Conservation (phyloP, 805 yeast genomes). For the Naumovozyma castellii region DNA sequence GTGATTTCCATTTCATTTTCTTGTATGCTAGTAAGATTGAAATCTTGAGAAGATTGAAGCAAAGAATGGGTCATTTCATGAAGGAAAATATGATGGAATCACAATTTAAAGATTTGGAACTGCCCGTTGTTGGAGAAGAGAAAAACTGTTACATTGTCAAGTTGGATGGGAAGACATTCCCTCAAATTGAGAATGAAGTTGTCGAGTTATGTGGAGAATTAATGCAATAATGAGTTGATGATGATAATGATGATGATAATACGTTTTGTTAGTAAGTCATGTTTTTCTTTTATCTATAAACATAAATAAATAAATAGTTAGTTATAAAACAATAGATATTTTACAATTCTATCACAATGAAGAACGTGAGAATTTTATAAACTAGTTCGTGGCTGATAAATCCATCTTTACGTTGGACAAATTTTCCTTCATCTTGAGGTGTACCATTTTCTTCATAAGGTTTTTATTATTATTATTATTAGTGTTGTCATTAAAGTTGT, state of each 20-base stretch:
- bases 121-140: slow-evolving; percentile 42
- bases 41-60: slow-evolving; percentile 48
- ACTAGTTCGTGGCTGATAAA: not conserved
- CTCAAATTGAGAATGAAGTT: slow-evolving; percentile 18
- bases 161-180: slow-evolving; percentile 20
- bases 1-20: slow-evolving; percentile 52
- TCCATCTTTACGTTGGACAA: not conserved
- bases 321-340: too few relatives aligned
- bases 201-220: slow-evolving; percentile 2
- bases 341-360: too few relatives aligned
- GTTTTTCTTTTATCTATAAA: too few relatives aligned
- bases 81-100: slow-evolving; percentile 74
- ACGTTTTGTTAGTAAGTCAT: not conserved
- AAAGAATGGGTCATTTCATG: slow-evolving; percentile 77
- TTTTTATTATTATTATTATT: too few relatives aligned
- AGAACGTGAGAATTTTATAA: too few relatives aligned
- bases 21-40: slow-evolving; percentile 55
- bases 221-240: not conserved
- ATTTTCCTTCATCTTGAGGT: too few relatives aligned
- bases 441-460: too few relatives aligned
- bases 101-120: slow-evolving; percentile 65
- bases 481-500: not conserved
- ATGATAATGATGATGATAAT: not conserved
- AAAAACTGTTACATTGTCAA: slow-evolving; percentile 24
- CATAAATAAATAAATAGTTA: too few relatives aligned